A percentile compares a stretch with the other conserved stretches of the same genome.
Evolutionary conservation across 2,329 filamentous ascomycete species (phyloP).

Genomic region (Nemania diffusa): DNA sequence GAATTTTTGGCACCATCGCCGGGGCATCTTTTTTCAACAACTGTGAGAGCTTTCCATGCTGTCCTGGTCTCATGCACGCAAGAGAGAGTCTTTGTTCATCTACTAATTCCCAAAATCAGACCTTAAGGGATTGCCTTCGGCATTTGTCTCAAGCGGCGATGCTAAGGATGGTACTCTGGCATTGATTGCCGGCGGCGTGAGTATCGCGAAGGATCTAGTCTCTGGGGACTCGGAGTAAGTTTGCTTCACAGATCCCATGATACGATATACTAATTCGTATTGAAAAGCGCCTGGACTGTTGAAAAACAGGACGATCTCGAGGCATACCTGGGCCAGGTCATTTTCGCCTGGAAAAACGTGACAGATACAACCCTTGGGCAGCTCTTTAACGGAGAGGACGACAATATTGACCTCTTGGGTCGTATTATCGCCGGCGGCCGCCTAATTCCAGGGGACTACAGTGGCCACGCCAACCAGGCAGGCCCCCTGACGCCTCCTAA

Average conservation of each 20-base stretch:
- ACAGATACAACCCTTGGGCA: constrained; percentile 29
- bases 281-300: constrained; percentile 42
- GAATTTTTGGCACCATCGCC: constrained; percentile 42
- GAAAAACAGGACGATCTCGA: constrained; percentile 23
- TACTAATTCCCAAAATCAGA: constrained; percentile 37
- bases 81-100: constrained; percentile 33
- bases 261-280: neutral
- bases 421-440: constrained; percentile 46
- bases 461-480: neutral
- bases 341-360: constrained; percentile 9
- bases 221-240: constrained; percentile 15
- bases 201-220: constrained; percentile 45
- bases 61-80: neutral
- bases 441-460: constrained; percentile 40
- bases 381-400: constrained; percentile 44
- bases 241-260: constrained; percentile 1
- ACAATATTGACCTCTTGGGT: constrained; percentile 41
- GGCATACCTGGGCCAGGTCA: constrained; percentile 6
- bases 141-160: constrained; percentile 31
- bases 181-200: constrained; percentile 43
- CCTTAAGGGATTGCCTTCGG: constrained; percentile 3
- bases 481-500: constrained; percentile 6
- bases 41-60: constrained; percentile 4
- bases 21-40: constrained; percentile 47
- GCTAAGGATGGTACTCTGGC: constrained; percentile 44